Percentiles rank a stretch among this genome's conserved stretches.
Conservation (phyloP, 2,329 filamentous ascomycete genomes). For the Venturia asperata region DNA sequence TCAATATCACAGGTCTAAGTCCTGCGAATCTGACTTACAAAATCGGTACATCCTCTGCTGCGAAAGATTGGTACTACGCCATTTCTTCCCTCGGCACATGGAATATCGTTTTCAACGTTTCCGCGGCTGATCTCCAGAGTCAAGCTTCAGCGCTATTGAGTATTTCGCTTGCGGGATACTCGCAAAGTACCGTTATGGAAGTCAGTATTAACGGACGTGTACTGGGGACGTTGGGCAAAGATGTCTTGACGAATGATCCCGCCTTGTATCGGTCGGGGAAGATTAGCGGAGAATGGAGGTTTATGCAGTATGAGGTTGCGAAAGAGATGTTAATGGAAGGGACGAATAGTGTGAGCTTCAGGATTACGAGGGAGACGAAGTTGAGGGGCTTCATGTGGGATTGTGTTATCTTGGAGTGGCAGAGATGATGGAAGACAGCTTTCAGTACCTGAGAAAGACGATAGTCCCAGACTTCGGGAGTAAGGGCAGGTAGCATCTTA, state of each 20-base stretch:
- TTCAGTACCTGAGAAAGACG: no score
- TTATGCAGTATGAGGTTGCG: constrained; percentile 34
- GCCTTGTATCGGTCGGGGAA: constrained; percentile 43
- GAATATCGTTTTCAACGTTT: constrained; percentile 27
- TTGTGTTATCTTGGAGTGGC: not conserved
- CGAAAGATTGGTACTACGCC: constrained; percentile 44
- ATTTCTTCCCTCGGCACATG: constrained; percentile 35
- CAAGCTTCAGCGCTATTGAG: constrained; percentile 17
- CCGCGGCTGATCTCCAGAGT: not conserved
- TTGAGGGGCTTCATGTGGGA: not conserved
- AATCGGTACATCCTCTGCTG: constrained; percentile 32
- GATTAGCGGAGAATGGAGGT: constrained; percentile 42
- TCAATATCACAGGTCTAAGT: constrained; percentile 39
- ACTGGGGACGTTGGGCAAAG: constrained; percentile 37
- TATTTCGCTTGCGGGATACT: constrained; percentile 28
- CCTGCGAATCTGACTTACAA: constrained; percentile 42
- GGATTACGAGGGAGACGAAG: not conserved
- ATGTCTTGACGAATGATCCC: constrained; percentile 35
- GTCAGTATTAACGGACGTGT: constrained; percentile 37
- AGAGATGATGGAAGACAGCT: not conserved
- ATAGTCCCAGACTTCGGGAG: no score
- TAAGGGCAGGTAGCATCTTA: no score
- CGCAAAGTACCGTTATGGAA: constrained; percentile 35
- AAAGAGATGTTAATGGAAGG: constrained; percentile 23
- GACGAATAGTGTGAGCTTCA: constrained; percentile 5